Evolutionary conservation across 1,284 basidiomycete species (phyloP).

Genomic region (Papiliotrema terrestris): DNA sequence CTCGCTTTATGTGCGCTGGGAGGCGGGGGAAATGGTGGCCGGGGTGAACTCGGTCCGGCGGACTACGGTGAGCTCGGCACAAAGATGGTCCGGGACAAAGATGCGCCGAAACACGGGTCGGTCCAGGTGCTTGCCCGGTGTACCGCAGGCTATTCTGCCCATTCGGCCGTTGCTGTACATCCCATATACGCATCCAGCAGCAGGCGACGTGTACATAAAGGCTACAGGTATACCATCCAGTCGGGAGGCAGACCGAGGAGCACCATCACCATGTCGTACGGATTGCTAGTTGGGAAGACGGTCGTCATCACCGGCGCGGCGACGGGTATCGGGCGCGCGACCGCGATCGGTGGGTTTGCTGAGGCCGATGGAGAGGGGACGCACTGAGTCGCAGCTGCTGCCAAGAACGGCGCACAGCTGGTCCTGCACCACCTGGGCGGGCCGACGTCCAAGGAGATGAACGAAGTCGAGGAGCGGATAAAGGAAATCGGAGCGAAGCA

Average conservation of each 20-base stretch:
- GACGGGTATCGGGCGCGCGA: conserved; percentile 75
- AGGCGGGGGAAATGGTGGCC: neutral
- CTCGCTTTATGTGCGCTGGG: too few relatives aligned
- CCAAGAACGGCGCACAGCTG: conserved; percentile 63
- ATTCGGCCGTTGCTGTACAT: too few relatives aligned
- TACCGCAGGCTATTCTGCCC: too few relatives aligned
- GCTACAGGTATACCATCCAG: too few relatives aligned
- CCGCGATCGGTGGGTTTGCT: conserved; percentile 55
- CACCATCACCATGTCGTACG: conserved; percentile 8
- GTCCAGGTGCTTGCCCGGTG: neutral
- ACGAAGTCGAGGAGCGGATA: conserved; percentile 55
- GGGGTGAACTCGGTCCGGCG: neutral
- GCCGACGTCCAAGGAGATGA: conserved; percentile 53
- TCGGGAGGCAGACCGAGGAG: too few relatives aligned
- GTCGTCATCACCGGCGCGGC: conserved; percentile 72
- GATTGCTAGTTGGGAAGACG: conserved; percentile 58
- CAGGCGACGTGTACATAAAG: too few relatives aligned
- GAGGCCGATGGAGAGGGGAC: too few relatives aligned
- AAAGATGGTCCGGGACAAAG: conserved; percentile 1
- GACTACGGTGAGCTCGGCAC: neutral
- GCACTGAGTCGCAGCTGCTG: conserved; percentile 30
- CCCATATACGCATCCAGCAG: too few relatives aligned
- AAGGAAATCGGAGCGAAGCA: conserved; percentile 47
- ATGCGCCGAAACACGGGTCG: neutral
- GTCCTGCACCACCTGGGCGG: conserved; percentile 67